Base-by-base conservation (phyloP, 1,284 basidiomycete genomes). In the Ceratobasidium sp. region DNA sequence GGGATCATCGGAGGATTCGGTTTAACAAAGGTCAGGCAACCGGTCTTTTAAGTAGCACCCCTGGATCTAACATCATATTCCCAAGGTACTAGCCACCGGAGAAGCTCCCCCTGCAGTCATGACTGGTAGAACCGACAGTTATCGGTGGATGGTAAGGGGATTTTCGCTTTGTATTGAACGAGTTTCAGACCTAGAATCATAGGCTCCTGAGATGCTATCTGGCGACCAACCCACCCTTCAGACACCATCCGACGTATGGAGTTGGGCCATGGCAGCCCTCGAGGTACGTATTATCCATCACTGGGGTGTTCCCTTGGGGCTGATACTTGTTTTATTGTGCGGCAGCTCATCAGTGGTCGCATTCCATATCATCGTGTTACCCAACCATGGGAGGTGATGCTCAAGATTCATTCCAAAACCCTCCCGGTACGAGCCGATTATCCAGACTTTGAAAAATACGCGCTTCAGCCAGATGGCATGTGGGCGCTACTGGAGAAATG, bases 1-100 rank as follows among this genome's bases (percentile, higher is more conserved):
- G 67, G 26, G 9, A 23, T 70, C 32, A 43, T 70, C 1, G 67
- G 67, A 5, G 67, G 67, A 18, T 70, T 70, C n/a, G 67, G 67
- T 30, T 34, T 70, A 4, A 70, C 67, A 1, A 70, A 59, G 53
- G 67, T 70, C 30, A n/a, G 26, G 1, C 21, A 16, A 21, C 39
- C 26, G n/a, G 23, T 18, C 1, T 30, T 12, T 32, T 9, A 18
- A 30, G 1, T 43, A 28, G 36, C 36, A 6, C 36, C 6, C 14
- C 36, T 5, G 14, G 14, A 14, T 14, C 36, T 39, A 39, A 39
- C 36, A n/a, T 39, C 14, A 39, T 39, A 5, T 1, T 30, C 14
- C 1, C 41, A 2, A 46, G 60, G 45, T 18, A 5, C 45, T 62
- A 3, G 6, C 21, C 28, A 32, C 28, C 9, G 60, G 23, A 28